phyloP scores from a whole-genome alignment of 2,329 filamentous ascomycete genomes.

The Diplodia mutila region DNA sequence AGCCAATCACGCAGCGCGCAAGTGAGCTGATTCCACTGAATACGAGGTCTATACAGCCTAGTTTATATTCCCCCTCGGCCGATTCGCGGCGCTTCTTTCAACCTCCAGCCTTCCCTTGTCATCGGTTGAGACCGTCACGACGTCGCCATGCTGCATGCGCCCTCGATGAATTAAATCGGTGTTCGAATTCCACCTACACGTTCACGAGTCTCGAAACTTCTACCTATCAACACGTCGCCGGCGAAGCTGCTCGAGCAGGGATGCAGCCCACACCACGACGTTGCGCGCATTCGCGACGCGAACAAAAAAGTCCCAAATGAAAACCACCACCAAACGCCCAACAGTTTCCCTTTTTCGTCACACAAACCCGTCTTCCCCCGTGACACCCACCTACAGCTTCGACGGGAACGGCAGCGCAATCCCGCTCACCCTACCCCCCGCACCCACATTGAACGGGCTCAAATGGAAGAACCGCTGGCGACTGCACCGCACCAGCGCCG shows the following conservation, averaged over 20 bases:
- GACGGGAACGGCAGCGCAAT: conserved; percentile 1
- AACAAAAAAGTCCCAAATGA: background rate
- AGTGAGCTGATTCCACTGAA: too few relatives aligned
- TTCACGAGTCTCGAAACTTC: too few relatives aligned
- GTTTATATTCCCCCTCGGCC: background rate
- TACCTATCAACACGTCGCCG: too few relatives aligned
- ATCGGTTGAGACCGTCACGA: background rate
- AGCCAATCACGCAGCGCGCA: too few relatives aligned
- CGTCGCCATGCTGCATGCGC: too few relatives aligned
- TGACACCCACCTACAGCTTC: background rate
- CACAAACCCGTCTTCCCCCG: background rate
- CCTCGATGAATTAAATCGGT: too few relatives aligned
- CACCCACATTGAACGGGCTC: conserved; percentile 52
- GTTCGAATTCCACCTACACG: background rate
- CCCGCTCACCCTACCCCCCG: background rate
- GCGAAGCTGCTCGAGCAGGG: too few relatives aligned
- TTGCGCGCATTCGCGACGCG: too few relatives aligned
- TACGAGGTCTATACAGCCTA: too few relatives aligned
- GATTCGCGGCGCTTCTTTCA: background rate
- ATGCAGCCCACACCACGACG: too few relatives aligned
- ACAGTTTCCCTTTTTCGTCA: background rate
- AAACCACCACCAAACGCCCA: background rate
- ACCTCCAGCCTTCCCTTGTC: background rate
- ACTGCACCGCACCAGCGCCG: conserved; percentile 66
- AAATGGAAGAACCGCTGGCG: conserved; percentile 72